Base-by-base conservation (phyloP, 208 protist genomes). In the Trypanosoma theileri region DNA sequence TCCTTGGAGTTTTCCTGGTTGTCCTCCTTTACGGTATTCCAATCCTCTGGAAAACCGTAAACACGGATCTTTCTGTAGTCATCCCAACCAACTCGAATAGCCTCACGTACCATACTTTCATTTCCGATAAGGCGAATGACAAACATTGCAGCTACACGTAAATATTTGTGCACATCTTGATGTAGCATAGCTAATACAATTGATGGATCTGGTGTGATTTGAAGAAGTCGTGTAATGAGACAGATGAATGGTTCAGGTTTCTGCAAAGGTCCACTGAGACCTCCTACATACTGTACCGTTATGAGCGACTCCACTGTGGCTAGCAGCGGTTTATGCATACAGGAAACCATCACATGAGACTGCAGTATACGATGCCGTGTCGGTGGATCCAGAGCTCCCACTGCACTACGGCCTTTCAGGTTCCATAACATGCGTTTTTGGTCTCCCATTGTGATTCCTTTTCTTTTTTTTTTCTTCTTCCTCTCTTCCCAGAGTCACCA, bases 81-180 rank as follows among this genome's bases (percentile, higher is more conserved):
- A 24, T 77, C 61, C 76, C 74, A 89, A 14, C 82, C 82, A 21
- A 88, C 58, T 4, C 55, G 50, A 57, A 91, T 59, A 16, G 88
- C 83, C 62, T 81, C 76, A n/a, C 71, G 70, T 46, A 81, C 61
- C 69, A 91, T 73, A 21, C 62, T 58, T 2, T 42, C 60, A 46
- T 81, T 79, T 0, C 88, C 88, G 57, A 94, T 89, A 17, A 94
- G 78, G 0, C 88, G 80, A 55, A 91, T 84, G 9, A 91, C 8
- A 52, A 94, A 75, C 6, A 91, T 52, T 12, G 85, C 88, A 2
- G 83, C 85, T 26, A 90, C 85, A 17, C 85, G 80, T 46, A 94
- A 50, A 66, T 91, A 94, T 69, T 94, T 94, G 75, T 91, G 85
- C 19, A 89, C 73, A 54, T 90, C 84, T 52, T 94, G 88, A 17